Evolutionary conservation across 306 rosid species (phyloP), one percentile per base, ranked within the genome.

Genomic region (Quercus aquifolioides): DNA sequence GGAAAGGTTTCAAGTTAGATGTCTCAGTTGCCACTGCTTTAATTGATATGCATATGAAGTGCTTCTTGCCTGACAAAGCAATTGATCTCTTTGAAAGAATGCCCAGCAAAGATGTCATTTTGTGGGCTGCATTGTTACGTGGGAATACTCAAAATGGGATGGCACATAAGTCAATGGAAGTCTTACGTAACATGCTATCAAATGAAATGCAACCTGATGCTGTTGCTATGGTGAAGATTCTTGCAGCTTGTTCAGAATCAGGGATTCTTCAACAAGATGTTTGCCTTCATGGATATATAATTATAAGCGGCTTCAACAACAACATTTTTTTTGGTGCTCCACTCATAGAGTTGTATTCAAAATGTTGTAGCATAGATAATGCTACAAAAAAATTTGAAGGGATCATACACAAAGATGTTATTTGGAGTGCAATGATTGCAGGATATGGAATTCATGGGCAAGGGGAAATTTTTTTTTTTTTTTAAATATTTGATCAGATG

Each of bases 391-490:
- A 92, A 76, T 94, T 94, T 72, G 79, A 86, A 69, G 84, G 71
- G 84, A 83, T 87, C 78, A 3, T 31, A 23, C 75, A 81, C 78
- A 90, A 89, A 82, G 96, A 94, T 85, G 93, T 88, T 69, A 85
- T 81, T 6, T 94, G 98, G 97, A 90, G 89, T 85, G 88, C 96
- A 15, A 90, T 94, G 85, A 90, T 92, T 75, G 92, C 96, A 43
- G 96, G 92, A 26, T 87, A 92, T 46, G 96, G 97, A 79, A 75
- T 87, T 78, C 94, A 94, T 75, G 97, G 97, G 41, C 88, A 67
- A 77, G 96, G 94, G 75, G 75, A 75, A 83, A n/a, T n/a, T n/a
- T n/a, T n/a, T n/a, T 78, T 81, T 78, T 92, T 92, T 51, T 90
- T 76, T 92, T 73, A 68, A 89, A 59, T 79, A 31, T 90, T 88